Conservation (phyloP, 306 rosid species). For the Vachellia pachyceras region DNA sequence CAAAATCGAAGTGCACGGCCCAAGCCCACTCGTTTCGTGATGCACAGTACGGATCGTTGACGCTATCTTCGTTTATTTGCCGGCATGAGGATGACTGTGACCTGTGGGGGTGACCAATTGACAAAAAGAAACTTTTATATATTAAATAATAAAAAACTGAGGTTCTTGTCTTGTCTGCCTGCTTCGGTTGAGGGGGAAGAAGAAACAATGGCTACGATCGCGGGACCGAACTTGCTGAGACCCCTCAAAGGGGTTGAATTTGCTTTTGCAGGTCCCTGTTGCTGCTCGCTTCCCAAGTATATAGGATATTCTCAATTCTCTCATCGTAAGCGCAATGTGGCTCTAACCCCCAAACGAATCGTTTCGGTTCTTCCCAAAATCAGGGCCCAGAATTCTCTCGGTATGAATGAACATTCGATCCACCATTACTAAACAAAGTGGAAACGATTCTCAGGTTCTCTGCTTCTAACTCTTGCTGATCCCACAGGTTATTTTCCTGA, state of each 20-base stretch:
- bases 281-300: conserved; percentile 29
- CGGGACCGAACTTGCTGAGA: conserved; percentile 31
- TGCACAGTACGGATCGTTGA: background rate
- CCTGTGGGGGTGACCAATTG: background rate
- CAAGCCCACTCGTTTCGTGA: background rate
- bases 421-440: no score
- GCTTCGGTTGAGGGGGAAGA: background rate
- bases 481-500: conserved; percentile 63
- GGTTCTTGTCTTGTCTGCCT: background rate
- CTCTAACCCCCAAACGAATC: conserved; percentile 47
- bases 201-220: conserved; percentile 54
- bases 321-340: conserved; percentile 40
- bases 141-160: no score
- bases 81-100: background rate
- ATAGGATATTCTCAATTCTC: conserved; percentile 34
- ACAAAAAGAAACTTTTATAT: background rate
- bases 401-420: conserved; percentile 33
- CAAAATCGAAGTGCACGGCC: background rate
- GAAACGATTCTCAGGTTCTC: background rate
- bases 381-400: conserved; percentile 62
- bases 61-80: no score
- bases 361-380: conserved; percentile 54
- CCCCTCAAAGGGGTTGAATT: conserved; percentile 35
- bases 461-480: conserved; percentile 9
- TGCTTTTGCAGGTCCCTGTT: conserved; percentile 32